Evolutionary conservation across 179 eudicot species (phyloP), one percentile per base, ranked within the genome.

Genomic region (Silene coronaria): DNA sequence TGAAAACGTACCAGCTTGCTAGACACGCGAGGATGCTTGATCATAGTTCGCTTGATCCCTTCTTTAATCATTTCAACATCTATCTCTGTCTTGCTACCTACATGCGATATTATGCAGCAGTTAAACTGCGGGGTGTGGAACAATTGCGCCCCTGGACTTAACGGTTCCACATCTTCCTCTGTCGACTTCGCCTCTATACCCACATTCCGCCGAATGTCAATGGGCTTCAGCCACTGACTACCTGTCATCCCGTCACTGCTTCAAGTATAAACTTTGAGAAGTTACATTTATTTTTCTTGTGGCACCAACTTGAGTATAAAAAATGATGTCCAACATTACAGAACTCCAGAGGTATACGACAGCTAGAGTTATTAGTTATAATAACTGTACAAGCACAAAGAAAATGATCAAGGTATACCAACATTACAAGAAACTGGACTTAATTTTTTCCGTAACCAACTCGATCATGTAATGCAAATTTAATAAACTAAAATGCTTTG

Each of bases 21-120:
- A 17, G 79, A 80, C 70, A 85, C 71, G 24, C 88, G 84, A 73
- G 86, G 88, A 67, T 85, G 88, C 69, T 80, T 85, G 55, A 85
- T 51, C 62, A 85, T 45, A 42, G 77, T 80, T 8, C 69, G 71
- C 17, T 45, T 48, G 28, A 79, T 51, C 1, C 86, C 88, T 22
- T 80, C 73, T 27, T 65, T 82, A 36, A 85, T 12, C 5, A 76
- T 62, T 22, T 78, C 81, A 3, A 76, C 73, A 9, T 82, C 76
- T 8, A 82, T 60, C 75, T 14, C n/a, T 0, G 75, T 80, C 70
- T 82, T 80, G 22, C 68, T 60, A 12, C 86, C 88, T 2, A 76
- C 61, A 46, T 69, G 57, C 5, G 84, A 76, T 24, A 85, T n/a
- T n/a, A 82, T 80, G 53, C 67, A 82, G 67, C 84, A 85, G 67